Evolutionary conservation across 225 moss, liverwort and hornwort genomes (phyloP).

Genomic region (Marchantia polymorpha): DNA sequence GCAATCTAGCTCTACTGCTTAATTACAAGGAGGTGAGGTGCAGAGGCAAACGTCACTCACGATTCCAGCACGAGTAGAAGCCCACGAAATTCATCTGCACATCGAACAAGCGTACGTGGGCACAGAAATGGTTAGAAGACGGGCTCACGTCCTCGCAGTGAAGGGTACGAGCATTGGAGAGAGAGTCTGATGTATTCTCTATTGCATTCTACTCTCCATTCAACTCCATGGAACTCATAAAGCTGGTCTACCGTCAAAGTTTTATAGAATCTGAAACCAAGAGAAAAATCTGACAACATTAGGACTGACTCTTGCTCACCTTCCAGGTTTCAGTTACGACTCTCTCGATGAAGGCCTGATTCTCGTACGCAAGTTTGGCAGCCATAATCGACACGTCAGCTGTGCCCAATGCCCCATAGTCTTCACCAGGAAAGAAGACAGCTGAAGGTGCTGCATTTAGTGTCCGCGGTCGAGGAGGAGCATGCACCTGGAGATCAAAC

Average conservation of each 20-base stretch:
- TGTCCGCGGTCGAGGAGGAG: not conserved
- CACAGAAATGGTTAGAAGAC: not conserved
- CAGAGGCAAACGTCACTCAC: constrained; percentile 25
- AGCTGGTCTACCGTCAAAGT: too few species aligned
- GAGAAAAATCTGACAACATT: too few species aligned
- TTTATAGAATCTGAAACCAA: not conserved
- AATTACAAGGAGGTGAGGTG: not conserved
- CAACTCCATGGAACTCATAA: too few species aligned
- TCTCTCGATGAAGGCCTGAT: constrained; percentile 38
- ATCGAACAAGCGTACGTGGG: not conserved
- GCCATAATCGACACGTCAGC: constrained; percentile 68
- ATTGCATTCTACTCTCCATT: too few species aligned
- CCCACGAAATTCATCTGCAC: constrained; percentile 67
- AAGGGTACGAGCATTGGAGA: too few species aligned
- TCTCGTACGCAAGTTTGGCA: constrained; percentile 69
- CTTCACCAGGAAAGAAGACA: constrained; percentile 31
- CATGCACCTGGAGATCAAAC: constrained; percentile 27
- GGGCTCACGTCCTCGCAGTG: too few species aligned
- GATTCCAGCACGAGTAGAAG: constrained; percentile 63
- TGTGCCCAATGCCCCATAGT: constrained; percentile 43
- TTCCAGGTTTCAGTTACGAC: constrained; percentile 46
- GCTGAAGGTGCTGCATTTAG: constrained; percentile 16
- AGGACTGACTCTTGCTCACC: constrained; percentile 14
- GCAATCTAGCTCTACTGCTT: not conserved
- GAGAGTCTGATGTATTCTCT: too few species aligned